Evolutionary conservation across 2,329 filamentous ascomycete genomes (phyloP).

Genomic region (Zymoseptoria pseudotritici): DNA sequence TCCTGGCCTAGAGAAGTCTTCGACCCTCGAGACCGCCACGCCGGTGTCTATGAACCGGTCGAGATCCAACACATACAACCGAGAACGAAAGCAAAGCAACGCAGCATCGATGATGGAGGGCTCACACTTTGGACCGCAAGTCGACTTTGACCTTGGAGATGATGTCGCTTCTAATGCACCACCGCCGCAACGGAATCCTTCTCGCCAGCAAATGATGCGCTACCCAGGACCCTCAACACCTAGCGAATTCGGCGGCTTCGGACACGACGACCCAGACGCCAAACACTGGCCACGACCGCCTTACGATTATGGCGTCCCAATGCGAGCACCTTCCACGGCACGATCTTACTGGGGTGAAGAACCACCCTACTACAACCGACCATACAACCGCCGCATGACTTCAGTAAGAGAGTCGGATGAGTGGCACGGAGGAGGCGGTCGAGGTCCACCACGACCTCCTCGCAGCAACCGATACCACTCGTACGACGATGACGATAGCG

Average conservation of each 20-base stretch:
- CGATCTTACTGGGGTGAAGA: slow-evolving; percentile 20
- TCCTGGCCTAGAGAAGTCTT: slow-evolving; percentile 4
- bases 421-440: slow-evolving; percentile 11
- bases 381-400: slow-evolving; percentile 16
- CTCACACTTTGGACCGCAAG: slow-evolving; percentile 7
- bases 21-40: background rate
- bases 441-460: slow-evolving; percentile 15
- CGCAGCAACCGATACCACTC: slow-evolving; percentile 6
- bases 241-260: slow-evolving; percentile 21
- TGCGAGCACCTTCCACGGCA: slow-evolving; percentile 7
- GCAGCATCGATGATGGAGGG: slow-evolving; percentile 10
- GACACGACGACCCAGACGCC: slow-evolving; percentile 17
- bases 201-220: slow-evolving; percentile 20
- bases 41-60: background rate
- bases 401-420: slow-evolving; percentile 19
- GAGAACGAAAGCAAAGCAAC: slow-evolving; percentile 13
- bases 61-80: slow-evolving; percentile 4
- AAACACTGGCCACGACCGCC: slow-evolving; percentile 15
- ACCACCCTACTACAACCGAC: slow-evolving; percentile 20
- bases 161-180: slow-evolving; percentile 6
- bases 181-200: slow-evolving; percentile 17
- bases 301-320: slow-evolving; percentile 18
- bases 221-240: slow-evolving; percentile 13
- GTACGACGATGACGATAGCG: slow-evolving; percentile 17
- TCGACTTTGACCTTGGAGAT: slow-evolving; percentile 17